Conservation (phyloP, 169 alveolate species). For the Hammondia hammondi region DNA sequence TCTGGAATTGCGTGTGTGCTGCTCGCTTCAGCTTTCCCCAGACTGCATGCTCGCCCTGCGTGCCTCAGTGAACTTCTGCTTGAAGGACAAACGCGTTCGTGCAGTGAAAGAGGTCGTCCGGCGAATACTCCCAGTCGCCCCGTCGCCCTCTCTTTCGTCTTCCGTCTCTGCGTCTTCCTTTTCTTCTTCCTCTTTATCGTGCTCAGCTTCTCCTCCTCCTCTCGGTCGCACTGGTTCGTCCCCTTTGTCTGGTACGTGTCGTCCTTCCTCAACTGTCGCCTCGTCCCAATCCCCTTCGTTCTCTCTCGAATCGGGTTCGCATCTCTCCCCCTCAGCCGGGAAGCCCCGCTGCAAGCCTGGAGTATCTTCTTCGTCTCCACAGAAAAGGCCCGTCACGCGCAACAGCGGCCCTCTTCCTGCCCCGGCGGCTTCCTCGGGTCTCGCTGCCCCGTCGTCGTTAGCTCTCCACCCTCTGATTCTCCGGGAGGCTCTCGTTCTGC, state of each 20-base stretch:
- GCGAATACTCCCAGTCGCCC: background rate
- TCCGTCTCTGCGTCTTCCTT: background rate
- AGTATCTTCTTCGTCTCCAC: background rate
- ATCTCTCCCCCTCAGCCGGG: background rate
- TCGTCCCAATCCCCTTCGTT: background rate
- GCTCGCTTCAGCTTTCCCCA: background rate
- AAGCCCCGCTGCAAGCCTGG: background rate
- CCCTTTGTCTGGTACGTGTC: too few relatives aligned
- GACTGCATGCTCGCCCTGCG: background rate
- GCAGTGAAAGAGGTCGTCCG: background rate
- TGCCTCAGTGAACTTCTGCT: background rate
- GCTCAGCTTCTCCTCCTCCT: background rate
- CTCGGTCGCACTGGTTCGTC: too few relatives aligned
- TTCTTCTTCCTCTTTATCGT: background rate
- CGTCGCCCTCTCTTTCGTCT: background rate
- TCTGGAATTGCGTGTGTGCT: too few relatives aligned
- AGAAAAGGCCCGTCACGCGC: background rate
- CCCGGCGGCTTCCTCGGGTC: background rate
- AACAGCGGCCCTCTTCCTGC: background rate
- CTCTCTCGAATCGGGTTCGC: background rate
- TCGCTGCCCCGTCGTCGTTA: background rate
- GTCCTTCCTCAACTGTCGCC: too few relatives aligned
- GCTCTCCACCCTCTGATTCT: background rate
- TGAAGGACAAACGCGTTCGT: background rate
- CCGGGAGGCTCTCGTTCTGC: slow-evolving; percentile 12